phyloP scores from a whole-genome alignment of 208 protist genomes.

The Trypanosoma lewisi region DNA sequence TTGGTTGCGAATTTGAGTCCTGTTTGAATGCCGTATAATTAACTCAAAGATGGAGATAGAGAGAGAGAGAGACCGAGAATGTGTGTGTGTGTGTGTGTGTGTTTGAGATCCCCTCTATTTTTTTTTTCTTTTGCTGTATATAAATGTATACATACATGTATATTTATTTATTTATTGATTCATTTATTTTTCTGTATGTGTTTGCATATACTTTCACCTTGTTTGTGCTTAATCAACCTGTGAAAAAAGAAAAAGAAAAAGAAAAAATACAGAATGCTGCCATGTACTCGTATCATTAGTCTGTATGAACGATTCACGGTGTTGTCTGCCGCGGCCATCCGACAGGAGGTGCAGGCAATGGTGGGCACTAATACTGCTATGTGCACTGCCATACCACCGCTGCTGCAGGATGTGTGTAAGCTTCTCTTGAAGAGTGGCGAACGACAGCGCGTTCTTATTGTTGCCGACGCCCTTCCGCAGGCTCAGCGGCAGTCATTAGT shows the following conservation, averaged over 20 bases:
- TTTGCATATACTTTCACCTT: background rate
- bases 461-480: slow-evolving; percentile 18
- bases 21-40: background rate
- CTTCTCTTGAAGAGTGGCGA: slow-evolving; percentile 27
- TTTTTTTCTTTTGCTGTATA: slow-evolving; percentile 3
- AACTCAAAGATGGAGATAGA: background rate
- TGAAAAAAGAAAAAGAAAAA: background rate
- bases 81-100: too few relatives aligned
- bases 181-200: slow-evolving; percentile 4
- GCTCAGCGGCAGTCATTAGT: slow-evolving; percentile 10
- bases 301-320: slow-evolving; percentile 27
- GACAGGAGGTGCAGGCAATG: slow-evolving; percentile 19
- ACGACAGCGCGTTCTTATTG: slow-evolving; percentile 15
- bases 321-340: slow-evolving; percentile 21
- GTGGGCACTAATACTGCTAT: background rate
- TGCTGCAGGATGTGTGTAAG: slow-evolving; percentile 16
- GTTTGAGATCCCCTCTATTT: too few relatives aligned
- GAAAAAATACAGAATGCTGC: slow-evolving; percentile 10
- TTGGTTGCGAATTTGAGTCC: slow-evolving; percentile 73
- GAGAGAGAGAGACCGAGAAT: background rate
- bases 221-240: background rate
- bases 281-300: slow-evolving; percentile 16
- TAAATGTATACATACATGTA: slow-evolving; percentile 1
- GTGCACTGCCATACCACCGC: background rate
- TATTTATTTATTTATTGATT: slow-evolving; percentile 3